Evolutionary conservation across 345 rosid species (phyloP).

Genomic region (Hibiscus syriacus): DNA sequence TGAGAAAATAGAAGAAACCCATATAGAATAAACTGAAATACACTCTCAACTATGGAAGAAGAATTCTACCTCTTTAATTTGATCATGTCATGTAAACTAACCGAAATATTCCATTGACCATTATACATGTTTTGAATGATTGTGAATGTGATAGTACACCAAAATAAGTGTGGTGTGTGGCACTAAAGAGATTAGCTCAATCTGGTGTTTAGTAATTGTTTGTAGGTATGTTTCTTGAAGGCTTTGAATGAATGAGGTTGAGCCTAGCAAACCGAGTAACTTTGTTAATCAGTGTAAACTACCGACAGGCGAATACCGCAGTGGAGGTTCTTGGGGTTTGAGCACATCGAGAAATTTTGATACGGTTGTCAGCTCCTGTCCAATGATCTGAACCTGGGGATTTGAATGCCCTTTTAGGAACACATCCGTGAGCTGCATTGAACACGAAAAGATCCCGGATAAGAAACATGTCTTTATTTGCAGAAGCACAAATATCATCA

Average conservation of each 20-base stretch:
- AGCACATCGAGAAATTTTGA: not conserved
- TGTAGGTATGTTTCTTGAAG: not conserved
- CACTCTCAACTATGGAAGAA: not conserved
- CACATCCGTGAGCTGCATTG: constrained; percentile 4
- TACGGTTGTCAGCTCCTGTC: not conserved
- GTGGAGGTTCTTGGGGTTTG: not conserved
- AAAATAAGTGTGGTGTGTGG: not conserved
- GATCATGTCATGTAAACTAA: not conserved
- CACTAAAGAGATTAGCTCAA: not conserved
- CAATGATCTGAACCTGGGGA: not conserved
- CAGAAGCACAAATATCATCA: not conserved
- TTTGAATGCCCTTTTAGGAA: constrained; percentile 3
- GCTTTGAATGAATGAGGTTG: constrained; percentile 7
- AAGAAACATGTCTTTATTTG: not conserved
- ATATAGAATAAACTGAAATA: not conserved
- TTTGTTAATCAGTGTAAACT: not conserved
- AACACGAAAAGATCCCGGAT: not conserved
- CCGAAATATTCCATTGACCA: not conserved
- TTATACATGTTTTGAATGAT: not conserved
- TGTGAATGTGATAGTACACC: not conserved
- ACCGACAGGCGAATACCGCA: not conserved
- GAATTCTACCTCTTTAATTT: not conserved
- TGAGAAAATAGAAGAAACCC: not conserved
- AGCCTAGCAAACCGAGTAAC: not conserved
- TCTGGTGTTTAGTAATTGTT: not conserved